Base-by-base conservation (phyloP, 2,329 filamentous ascomycete species). In the Fusarium sp. region DNA sequence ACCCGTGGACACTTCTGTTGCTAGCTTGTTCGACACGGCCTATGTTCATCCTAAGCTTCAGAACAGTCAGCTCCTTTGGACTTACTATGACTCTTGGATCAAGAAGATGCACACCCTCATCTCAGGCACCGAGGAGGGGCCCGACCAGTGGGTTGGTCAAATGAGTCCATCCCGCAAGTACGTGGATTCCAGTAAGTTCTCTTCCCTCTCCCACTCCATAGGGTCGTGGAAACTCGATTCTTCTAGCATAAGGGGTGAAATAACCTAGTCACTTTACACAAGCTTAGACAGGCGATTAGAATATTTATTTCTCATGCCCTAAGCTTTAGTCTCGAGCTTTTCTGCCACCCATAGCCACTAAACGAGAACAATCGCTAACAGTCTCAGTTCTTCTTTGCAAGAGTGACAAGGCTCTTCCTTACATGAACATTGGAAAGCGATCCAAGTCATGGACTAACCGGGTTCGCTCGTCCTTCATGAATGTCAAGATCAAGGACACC, bases 11-110 rank as follows among this genome's bases (percentile, higher is more conserved):
- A 79, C 80, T 4, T 80, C 80, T 1, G 77, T 82, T 2, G 83
- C 83, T 11, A 84, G 82, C 55, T 71, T 86, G 7, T 85, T 86
- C 62, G 83, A 86, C 62, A 85, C 84, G 0, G 82, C 83, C 6
- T 86, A 86, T 55, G 80, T 82, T 7, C 83, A 84, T n/a, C 81
- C 81, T 0, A 59, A 80, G 5, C 74, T 86, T 1, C 81, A 83
- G 58, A 77, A 78, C n/a, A 80, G 80, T 15, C 75, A 69, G 1
- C 62, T 82, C 4, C 77, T 82, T 7, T 85, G 84, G 84, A 68
- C 67, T 1, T 81, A 81, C 54, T 86, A 86, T 61, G 81, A 85
- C 52, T 67, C 71, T 26, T 84, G 82, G 72, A 79, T 84, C 58
- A 80, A 81, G 57, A 74, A 70, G 11, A 82, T 83, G 62, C 79